Conservation (phyloP, 2,329 filamentous ascomycete species). For the Cryphonectria naterciae region DNA sequence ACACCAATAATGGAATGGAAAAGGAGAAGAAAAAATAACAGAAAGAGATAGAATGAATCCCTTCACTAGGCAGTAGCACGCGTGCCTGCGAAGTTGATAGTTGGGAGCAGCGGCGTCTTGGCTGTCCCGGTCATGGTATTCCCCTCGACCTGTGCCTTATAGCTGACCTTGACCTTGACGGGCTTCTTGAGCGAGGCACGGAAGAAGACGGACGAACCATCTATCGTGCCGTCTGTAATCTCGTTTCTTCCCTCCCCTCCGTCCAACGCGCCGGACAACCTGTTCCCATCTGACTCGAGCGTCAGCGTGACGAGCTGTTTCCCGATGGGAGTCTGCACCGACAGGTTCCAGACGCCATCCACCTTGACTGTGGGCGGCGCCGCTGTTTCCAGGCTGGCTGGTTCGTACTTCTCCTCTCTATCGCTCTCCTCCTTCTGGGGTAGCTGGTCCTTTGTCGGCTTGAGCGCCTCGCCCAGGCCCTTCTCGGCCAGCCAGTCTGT, state of each 20-base stretch:
- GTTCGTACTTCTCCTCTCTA: not conserved
- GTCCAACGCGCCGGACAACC: slow-evolving; percentile 19
- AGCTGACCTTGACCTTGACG: slow-evolving; percentile 25
- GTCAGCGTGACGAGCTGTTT: slow-evolving; percentile 19
- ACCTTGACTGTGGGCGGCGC: slow-evolving; percentile 14
- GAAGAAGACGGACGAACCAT: slow-evolving; percentile 21
- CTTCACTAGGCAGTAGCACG: not conserved
- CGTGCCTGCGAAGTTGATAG: slow-evolving; percentile 15
- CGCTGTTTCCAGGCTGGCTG: slow-evolving; percentile 4
- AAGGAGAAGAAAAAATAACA: not conserved
- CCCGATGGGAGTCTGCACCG: slow-evolving; percentile 16
- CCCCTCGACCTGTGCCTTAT: slow-evolving; percentile 22
- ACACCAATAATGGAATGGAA: not conserved
- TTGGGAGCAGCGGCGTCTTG: slow-evolving; percentile 21
- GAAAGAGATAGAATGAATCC: not conserved
- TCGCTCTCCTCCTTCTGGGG: not conserved
- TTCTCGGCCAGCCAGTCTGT: slow-evolving; percentile 26
- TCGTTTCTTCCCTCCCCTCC: slow-evolving; percentile 22
- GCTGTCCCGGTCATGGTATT: slow-evolving; percentile 17
- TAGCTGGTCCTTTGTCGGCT: slow-evolving; percentile 9
- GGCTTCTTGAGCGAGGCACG: slow-evolving; percentile 18
- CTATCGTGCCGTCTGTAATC: slow-evolving; percentile 19
- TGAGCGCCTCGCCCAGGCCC: slow-evolving; percentile 24
- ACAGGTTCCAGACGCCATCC: slow-evolving; percentile 18
- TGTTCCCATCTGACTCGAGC: slow-evolving; percentile 16